A percentile compares a stretch with the other conserved stretches of the same genome.
Evolutionary conservation across 1,284 basidiomycete genomes (phyloP).

Genomic region (Malassezia cuniculi): DNA sequence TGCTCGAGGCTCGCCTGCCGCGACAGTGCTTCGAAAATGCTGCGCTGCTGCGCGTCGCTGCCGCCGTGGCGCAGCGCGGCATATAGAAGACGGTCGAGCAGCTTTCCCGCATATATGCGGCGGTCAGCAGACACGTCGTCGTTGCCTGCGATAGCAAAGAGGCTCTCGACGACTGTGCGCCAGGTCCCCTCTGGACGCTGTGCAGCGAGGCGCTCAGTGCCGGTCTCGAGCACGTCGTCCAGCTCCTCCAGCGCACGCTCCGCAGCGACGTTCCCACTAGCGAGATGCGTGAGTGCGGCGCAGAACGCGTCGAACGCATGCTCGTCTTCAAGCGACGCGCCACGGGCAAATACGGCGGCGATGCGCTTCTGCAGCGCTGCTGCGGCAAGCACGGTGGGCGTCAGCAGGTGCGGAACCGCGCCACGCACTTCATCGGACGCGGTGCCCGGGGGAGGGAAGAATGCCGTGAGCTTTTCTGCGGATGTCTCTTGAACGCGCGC

Average conservation of each 20-base stretch:
- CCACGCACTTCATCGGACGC: background rate
- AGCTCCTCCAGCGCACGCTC: conserved; percentile 56
- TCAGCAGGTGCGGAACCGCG: background rate
- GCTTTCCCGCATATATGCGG: conserved; percentile 71
- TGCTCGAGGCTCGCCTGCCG: conserved; percentile 60
- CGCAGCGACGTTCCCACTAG: background rate
- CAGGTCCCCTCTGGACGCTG: conserved; percentile 69
- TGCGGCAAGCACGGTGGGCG: background rate
- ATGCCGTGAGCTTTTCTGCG: too few species aligned
- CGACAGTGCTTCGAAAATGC: conserved; percentile 67
- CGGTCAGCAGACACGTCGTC: conserved; percentile 60
- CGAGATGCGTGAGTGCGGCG: background rate
- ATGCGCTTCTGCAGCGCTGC: background rate
- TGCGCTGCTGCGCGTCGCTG: conserved; percentile 54
- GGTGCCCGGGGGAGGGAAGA: background rate
- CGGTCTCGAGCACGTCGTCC: conserved; percentile 63
- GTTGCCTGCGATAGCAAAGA: background rate
- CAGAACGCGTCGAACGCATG: conserved; percentile 3
- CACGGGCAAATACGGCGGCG: conserved; percentile 2
- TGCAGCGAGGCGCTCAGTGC: conserved; percentile 71
- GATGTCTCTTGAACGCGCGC: too few species aligned
- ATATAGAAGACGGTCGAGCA: conserved; percentile 66
- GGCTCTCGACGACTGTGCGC: conserved; percentile 53
- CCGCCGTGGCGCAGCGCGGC: conserved; percentile 50
- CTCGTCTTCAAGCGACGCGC: conserved; percentile 1